Percentiles rank a stretch among this genome's conserved stretches.
phyloP scores from a whole-genome alignment of 192 early-diverging fungal genomes.

The Backusella sp. region DNA sequence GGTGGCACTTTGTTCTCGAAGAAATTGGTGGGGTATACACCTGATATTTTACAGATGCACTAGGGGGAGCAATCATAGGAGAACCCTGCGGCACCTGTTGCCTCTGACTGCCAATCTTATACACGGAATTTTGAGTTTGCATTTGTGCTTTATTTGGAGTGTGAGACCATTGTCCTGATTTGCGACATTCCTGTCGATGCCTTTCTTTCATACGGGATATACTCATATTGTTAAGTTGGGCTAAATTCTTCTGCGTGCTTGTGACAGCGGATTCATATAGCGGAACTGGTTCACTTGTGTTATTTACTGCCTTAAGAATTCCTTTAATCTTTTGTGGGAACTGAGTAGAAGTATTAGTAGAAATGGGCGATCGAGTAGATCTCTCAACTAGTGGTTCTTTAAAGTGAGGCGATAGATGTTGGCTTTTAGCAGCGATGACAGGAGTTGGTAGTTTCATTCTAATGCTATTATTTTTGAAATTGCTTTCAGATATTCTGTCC shows the following conservation, averaged over 20 bases:
- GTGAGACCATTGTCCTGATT: not conserved
- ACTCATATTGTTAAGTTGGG: not conserved
- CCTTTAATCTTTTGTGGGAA: not conserved
- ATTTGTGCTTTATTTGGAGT: not conserved
- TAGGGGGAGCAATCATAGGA: not conserved
- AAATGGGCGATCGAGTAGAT: not conserved
- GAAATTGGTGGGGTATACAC: not conserved
- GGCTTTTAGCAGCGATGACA: not conserved
- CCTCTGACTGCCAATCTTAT: not conserved
- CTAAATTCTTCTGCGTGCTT: not conserved
- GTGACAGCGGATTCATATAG: not conserved
- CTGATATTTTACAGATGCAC: not conserved
- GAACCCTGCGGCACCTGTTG: not conserved
- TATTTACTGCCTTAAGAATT: not conserved
- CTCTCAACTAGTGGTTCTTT: not conserved
- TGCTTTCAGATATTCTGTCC: not conserved
- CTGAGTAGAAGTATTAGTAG: not conserved
- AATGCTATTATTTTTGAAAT: not conserved
- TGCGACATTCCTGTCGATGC: slow-evolving; percentile 15
- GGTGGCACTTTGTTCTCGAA: slow-evolving; percentile 1
- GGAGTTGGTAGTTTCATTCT: not conserved
- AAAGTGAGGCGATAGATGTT: not conserved
- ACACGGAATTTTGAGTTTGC: not conserved
- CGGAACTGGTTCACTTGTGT: not conserved
- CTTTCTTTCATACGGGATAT: slow-evolving; percentile 19